Conservation (phyloP, 2,329 filamentous ascomycete genomes). For the Camptophora hylomeconis region DNA sequence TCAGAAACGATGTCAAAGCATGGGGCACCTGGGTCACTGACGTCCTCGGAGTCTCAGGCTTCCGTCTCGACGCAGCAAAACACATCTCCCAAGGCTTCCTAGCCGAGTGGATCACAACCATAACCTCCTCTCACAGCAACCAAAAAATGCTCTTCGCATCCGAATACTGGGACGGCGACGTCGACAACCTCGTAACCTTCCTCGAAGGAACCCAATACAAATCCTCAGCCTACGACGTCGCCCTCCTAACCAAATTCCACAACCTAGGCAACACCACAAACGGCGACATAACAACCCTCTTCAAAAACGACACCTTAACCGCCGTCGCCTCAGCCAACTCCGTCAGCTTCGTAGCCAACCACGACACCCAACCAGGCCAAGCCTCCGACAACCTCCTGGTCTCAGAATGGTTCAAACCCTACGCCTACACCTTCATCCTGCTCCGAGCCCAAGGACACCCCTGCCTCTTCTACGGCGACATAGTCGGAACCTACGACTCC, state of each 20-base stretch:
- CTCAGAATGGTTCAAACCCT: slow-evolving; percentile 44
- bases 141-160: slow-evolving; percentile 50
- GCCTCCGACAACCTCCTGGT: slow-evolving; percentile 10
- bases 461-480: slow-evolving; percentile 52
- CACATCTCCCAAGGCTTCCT: slow-evolving; percentile 59
- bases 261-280: slow-evolving; percentile 40
- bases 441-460: slow-evolving; percentile 49
- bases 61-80: slow-evolving; percentile 62
- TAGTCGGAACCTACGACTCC: slow-evolving; percentile 1
- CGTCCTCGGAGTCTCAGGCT: slow-evolving; percentile 48
- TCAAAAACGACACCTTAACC: slow-evolving; percentile 2
- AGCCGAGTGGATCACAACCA: slow-evolving; percentile 46
- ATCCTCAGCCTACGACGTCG: slow-evolving; percentile 53
- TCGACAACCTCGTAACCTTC: slow-evolving; percentile 43
- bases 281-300: slow-evolving; percentile 38
- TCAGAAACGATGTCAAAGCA: slow-evolving; percentile 48
- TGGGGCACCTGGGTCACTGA: slow-evolving; percentile 58
- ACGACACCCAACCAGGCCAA: slow-evolving; percentile 24
- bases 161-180: slow-evolving; percentile 55
- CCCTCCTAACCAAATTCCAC: slow-evolving; percentile 56
- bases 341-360: slow-evolving; percentile 34
- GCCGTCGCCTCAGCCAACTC: background rate
- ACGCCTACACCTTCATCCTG: slow-evolving; percentile 61
- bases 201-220: slow-evolving; percentile 45
- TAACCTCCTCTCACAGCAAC: slow-evolving; percentile 25